Base-by-base conservation (phyloP, 1,284 basidiomycete species). In the Pseudomicrostroma phylloplanum region DNA sequence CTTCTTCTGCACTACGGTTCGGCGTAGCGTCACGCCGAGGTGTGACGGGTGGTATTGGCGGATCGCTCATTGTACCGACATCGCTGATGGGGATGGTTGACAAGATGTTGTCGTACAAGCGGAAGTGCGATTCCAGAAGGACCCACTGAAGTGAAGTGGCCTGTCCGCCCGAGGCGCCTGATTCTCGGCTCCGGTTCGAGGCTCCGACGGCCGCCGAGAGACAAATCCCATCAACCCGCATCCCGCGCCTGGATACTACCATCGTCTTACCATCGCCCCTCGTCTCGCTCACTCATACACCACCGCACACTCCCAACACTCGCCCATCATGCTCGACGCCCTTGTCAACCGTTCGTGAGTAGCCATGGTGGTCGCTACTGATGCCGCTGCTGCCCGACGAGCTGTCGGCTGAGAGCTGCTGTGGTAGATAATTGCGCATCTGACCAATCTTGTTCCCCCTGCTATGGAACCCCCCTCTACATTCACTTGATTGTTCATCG, bases 271-370 rank as follows among this genome's bases (percentile, higher is more conserved):
- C 30, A 36, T 36, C 30, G 30, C 30, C 30, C 30, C 30, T 36
- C 30, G 30, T 36, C 30, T 36, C 30, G 4, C 30, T 3, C 30
- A 36, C 30, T 21, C 43, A 48, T 21, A 48, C 43, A 48, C 43
- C 43, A 4, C 43, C 3, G 6, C 15, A 3, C 43, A 48, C 12
- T 6, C 4, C 15, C 43, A 17, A 6, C 43, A 48, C 43, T n/a
- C 43, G 21, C 43, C 15, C 43, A 48, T 42, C 41, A 39, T 48
- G 25, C 26, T 56, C 26, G 55, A 56, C 55, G 17, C 55, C 19
- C n/a, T 56, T 23, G 21, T 56, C 55, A 56, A 56, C 55, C 55
- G 55, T 7, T 17, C 55, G 55, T 56, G 55, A 56, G 55, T 42
- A 40, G 40, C 36, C 17, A 19, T 17, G 6, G 25, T 17, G 3